Evolutionary conservation across 2,329 filamentous ascomycete species (phyloP).

Genomic region (Triangularia verruculosa): DNA sequence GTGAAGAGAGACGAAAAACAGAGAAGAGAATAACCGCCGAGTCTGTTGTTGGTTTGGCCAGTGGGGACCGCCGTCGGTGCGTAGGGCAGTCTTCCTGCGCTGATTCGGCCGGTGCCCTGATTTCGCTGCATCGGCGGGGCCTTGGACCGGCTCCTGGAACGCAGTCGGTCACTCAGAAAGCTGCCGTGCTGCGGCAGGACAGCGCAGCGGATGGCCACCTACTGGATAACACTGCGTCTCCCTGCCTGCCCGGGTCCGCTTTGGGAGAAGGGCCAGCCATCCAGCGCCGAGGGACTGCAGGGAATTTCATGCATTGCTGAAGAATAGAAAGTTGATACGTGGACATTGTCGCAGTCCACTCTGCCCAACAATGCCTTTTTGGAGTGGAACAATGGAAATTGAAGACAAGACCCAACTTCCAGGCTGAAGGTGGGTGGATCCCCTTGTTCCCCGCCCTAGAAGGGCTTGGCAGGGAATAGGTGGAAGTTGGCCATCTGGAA

Average conservation of each 20-base stretch:
- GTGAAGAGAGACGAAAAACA: background rate
- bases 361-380: background rate
- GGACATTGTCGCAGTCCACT: no score
- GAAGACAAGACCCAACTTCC: background rate
- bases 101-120: slow-evolving; percentile 25
- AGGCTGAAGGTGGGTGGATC: background rate
- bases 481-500: background rate
- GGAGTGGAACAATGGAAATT: background rate
- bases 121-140: slow-evolving; percentile 16
- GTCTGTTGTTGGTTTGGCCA: background rate
- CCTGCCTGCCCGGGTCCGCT: background rate
- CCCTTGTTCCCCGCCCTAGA: slow-evolving; percentile 1
- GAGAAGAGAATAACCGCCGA: background rate
- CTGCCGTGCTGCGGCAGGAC: background rate
- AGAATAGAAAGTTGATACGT: background rate
- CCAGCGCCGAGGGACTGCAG: background rate
- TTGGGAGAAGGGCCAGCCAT: no score
- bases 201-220: background rate
- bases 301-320: background rate
- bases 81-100: slow-evolving; percentile 16
- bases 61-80: background rate
- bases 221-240: background rate
- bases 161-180: background rate
- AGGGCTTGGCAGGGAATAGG: background rate
- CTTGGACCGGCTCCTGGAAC: background rate